Evolutionary conservation across 768 basidiomycete genomes (phyloP), one percentile per base, ranked within the genome.

Genomic region (Russula olivacea): DNA sequence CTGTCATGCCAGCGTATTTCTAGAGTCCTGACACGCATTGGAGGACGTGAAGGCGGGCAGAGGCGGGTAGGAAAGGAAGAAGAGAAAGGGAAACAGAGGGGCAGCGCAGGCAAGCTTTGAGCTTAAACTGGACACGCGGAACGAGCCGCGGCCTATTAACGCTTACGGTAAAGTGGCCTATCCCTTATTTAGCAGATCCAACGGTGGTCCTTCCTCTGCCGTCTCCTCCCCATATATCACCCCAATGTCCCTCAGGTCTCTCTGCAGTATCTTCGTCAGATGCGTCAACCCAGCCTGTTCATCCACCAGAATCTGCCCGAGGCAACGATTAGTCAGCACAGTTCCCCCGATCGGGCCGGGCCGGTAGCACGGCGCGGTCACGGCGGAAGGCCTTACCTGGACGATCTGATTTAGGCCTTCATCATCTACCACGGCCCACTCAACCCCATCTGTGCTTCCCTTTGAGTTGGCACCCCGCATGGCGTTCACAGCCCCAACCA

Each of bases 1-100:
- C 82, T 86, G 78, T 94, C 93, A 80, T 97, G 93, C 93, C 93
- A 97, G 67, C 94, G 83, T 71, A 97, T 97, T 78, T 95, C 93
- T 50, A 95, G 83, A 4, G 92, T 93, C 63, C 89, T 83, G 73
- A 89, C 91, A 64, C 91, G 87, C 91, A 94, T 94, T 38, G 36
- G 64, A 66, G 64, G 47, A 60, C 62, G 69, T 63, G 68, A 64
- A 41, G 38, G 38, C 15, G 56, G 10, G 32, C 43, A 50, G 11
- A 45, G n/a, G 28, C 28, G n/a, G 50, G n/a, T 54, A 30, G 36
- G 55, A 49, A 17, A 38, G 10, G 51, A 51, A 45, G 10, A 54
- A 32, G 45, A 47, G 40, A 45, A 36, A 36, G 36, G 36, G 36
- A 36, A 36, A 36, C 36, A 36, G 36, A 41, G 19, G 51, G 19